These are phyloP conservation scores for Cystobasidium ongulense DNA, from an alignment of 768 basidiomycete species.

Conservation along the genomic window DNA sequence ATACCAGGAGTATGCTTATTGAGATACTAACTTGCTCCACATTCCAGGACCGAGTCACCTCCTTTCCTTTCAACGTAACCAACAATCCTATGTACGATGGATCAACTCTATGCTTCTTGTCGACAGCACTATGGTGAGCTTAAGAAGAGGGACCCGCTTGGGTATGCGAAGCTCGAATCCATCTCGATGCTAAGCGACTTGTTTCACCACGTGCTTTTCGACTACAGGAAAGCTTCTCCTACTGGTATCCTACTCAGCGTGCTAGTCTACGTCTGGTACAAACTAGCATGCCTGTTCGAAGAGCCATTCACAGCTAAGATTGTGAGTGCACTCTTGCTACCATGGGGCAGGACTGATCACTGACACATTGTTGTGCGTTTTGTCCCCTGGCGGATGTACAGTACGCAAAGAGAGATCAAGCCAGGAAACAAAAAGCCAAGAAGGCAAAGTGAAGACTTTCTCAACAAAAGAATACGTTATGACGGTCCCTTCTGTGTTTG, in stretches of 20 bases:
- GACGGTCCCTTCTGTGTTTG: too few species aligned
- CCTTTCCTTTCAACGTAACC: constrained; percentile 91
- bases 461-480: background rate
- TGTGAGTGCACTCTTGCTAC: constrained; percentile 47
- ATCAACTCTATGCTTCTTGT: constrained; percentile 80
- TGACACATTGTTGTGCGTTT: background rate
- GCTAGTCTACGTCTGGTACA: constrained; percentile 76
- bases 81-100: constrained; percentile 96
- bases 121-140: constrained; percentile 72
- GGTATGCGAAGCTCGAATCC: background rate
- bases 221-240: constrained; percentile 68
- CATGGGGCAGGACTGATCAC: background rate
- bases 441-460: background rate
- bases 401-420: constrained; percentile 5
- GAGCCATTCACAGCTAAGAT: constrained; percentile 49
- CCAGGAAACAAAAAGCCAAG: background rate
- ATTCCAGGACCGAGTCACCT: constrained; percentile 55
- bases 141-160: background rate
- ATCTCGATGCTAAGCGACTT: background rate
- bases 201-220: background rate
- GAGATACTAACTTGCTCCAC: background rate
- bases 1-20: background rate
- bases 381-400: background rate
- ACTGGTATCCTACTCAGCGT: constrained; percentile 69
- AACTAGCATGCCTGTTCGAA: constrained; percentile 76